Evolutionary conservation across 2,329 filamentous ascomycete species (phyloP), one percentile per base, ranked within the genome.

Genomic region (Fonsecaea multimorphosa): DNA sequence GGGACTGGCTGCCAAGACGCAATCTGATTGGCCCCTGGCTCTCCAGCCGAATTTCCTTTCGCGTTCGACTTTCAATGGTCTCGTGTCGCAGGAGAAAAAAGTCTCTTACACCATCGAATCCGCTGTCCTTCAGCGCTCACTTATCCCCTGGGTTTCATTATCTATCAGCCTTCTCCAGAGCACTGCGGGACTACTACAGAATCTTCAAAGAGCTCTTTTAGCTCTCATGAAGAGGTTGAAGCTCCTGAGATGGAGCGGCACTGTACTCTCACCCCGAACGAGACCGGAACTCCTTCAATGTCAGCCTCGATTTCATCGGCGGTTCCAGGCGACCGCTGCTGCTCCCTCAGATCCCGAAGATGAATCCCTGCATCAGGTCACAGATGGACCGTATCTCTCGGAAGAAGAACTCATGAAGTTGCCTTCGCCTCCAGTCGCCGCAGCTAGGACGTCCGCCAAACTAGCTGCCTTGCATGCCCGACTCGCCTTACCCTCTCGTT

Each of bases 391-490:
- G 11, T 73, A 73, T 72, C 69, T 75, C 67, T 69, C 72, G 66
- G 72, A 72, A 73, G 70, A 75, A 72, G 70, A 74, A 64, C 73
- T 76, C 70, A 77, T 79, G 63, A 77, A 79, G 68, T 83, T 89
- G 70, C 90, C 91, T 60, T 94, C 92, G 74, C 92, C 92, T 71
- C 86, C 86, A 61, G 87, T 88, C 71, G 81, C 85, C 73, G 84
- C 84, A 71, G 90, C 92, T 51, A 80, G 84, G 66, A 78, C 83
- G 71, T 98, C 94, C 54, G 89, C 93, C 68, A 98, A 97, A 82
- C 90, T 99, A 73, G 89, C 93, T 70, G 93, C 95, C 70, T 87
- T 99, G 53, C 93, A 97, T 78, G 92, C 93, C 73, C 91, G 95
- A 78, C 86, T 99, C 68, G 87, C 88, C 46, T 87, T 99, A 63